A percentile compares a stretch with the other conserved stretches of the same genome.
These are phyloP conservation scores for Talaromyces islandicus DNA, from an alignment of 2,329 filamentous ascomycete genomes.

Conservation along the genomic window DNA sequence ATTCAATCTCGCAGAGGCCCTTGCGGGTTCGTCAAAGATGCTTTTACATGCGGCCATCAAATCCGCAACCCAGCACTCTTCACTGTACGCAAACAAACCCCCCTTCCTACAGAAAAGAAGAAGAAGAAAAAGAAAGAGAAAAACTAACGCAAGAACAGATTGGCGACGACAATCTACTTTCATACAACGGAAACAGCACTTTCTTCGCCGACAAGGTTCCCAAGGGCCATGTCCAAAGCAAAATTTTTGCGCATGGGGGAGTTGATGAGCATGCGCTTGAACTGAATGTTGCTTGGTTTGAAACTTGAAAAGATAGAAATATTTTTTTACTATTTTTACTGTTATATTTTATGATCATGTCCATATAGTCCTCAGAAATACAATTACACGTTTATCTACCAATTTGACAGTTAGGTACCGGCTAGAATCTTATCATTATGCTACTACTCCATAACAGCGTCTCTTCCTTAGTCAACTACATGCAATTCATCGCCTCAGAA, in stretches of 20 bases:
- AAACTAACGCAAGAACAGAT: slow-evolving; percentile 14
- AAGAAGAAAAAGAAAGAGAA: too few species aligned
- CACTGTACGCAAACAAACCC: slow-evolving; percentile 18
- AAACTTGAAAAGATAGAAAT: slow-evolving; percentile 5
- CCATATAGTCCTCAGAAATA: not conserved
- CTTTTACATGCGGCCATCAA: slow-evolving; percentile 47
- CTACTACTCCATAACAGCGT: not conserved
- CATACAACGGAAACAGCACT: slow-evolving; percentile 27
- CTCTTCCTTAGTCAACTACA: not conserved
- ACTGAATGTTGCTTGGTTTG: slow-evolving; percentile 28
- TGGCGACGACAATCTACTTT: slow-evolving; percentile 24
- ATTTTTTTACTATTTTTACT: not conserved
- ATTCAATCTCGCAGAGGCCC: slow-evolving; percentile 53
- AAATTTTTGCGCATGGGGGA: slow-evolving; percentile 25
- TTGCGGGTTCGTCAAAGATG: slow-evolving; percentile 51
- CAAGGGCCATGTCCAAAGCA: slow-evolving; percentile 29
- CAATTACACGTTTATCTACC: not conserved
- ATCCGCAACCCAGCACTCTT: slow-evolving; percentile 24
- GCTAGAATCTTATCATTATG: not conserved
- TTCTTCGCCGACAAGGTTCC: slow-evolving; percentile 35
- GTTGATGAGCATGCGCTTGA: slow-evolving; percentile 24
- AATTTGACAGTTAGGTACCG: not conserved
- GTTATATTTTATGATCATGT: too few species aligned
- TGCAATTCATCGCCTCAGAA: not conserved
- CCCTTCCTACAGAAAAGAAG: not conserved